phyloP scores from a whole-genome alignment of 495 filamentous ascomycete species.

The Penicillium daleae region DNA sequence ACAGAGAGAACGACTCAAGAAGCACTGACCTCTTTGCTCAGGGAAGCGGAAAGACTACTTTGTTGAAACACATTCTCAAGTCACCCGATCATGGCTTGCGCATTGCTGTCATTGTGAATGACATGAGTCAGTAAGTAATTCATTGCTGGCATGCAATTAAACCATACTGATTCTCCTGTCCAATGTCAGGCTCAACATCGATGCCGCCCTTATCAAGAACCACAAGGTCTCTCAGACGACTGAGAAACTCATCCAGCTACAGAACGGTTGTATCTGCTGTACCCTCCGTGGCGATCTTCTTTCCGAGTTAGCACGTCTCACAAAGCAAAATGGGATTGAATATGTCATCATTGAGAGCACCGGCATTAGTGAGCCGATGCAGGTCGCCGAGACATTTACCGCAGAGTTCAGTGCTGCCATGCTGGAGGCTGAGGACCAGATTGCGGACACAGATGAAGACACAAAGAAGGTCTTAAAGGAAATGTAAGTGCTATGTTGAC shows the following conservation, averaged over 20 bases:
- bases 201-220: conserved; percentile 56
- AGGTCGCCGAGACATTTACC: conserved; percentile 65
- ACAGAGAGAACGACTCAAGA: background rate
- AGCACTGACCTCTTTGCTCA: conserved; percentile 16
- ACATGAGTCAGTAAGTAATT: conserved; percentile 52
- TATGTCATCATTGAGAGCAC: conserved; percentile 65
- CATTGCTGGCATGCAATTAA: background rate
- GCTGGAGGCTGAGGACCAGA: conserved; percentile 41
- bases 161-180: background rate
- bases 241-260: conserved; percentile 61
- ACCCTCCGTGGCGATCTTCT: conserved; percentile 62
- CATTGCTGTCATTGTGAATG: conserved; percentile 62
- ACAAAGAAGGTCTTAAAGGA: conserved; percentile 41
- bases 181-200: conserved; percentile 53
- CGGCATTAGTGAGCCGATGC: conserved; percentile 65
- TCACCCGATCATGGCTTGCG: conserved; percentile 55
- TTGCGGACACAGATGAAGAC: conserved; percentile 36
- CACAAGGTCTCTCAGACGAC: conserved; percentile 56
- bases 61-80: conserved; percentile 58
- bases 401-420: conserved; percentile 51
- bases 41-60: conserved; percentile 62
- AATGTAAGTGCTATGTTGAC: conserved; percentile 32
- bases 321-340: conserved; percentile 52
- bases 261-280: conserved; percentile 67
- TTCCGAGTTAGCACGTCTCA: conserved; percentile 54